Conservation (phyloP, 441 rosid genomes). For the Melastoma candidum region DNA sequence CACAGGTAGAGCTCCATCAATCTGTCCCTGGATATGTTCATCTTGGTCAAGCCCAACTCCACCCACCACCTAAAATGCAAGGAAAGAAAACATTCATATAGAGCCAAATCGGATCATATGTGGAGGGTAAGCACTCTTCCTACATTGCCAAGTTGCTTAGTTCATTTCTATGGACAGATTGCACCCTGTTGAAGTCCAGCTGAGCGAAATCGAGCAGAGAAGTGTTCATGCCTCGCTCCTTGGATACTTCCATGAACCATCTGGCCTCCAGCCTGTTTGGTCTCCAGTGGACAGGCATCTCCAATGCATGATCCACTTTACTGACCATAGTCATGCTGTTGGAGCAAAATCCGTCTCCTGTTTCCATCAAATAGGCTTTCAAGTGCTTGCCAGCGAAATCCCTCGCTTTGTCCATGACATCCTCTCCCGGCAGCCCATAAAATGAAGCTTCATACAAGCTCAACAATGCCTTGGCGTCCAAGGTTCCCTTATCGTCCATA, state of each 20-base stretch:
- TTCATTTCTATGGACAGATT: slow-evolving; percentile 18
- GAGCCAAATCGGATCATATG: no score
- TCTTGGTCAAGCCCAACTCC: slow-evolving; percentile 6
- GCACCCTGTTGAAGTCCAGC: slow-evolving; percentile 24
- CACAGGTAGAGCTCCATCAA: slow-evolving; percentile 6
- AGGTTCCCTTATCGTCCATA: slow-evolving; percentile 12
- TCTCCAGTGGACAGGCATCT: slow-evolving; percentile 23
- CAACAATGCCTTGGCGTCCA: slow-evolving; percentile 17
- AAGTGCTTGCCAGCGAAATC: slow-evolving; percentile 7
- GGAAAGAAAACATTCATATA: no score
- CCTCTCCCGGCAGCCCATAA: slow-evolving; percentile 17
- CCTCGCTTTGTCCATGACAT: slow-evolving; percentile 21
- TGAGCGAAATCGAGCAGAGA: slow-evolving; percentile 24
- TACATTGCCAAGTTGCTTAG: slow-evolving; percentile 18
- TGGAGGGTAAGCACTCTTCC: not conserved
- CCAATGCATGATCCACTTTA: slow-evolving; percentile 20
- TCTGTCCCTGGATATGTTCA: slow-evolving; percentile 1
- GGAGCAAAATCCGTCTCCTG: not conserved
- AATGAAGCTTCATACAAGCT: slow-evolving; percentile 26
- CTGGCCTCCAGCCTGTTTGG: slow-evolving; percentile 19
- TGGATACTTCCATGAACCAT: slow-evolving; percentile 18
- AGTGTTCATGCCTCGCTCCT: slow-evolving; percentile 1
- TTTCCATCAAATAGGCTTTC: not conserved
- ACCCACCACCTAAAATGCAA: slow-evolving; percentile 7
- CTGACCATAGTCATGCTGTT: not conserved